phyloP scores from a whole-genome alignment of 2,329 filamentous ascomycete species.

The Penicillium concentricum region DNA sequence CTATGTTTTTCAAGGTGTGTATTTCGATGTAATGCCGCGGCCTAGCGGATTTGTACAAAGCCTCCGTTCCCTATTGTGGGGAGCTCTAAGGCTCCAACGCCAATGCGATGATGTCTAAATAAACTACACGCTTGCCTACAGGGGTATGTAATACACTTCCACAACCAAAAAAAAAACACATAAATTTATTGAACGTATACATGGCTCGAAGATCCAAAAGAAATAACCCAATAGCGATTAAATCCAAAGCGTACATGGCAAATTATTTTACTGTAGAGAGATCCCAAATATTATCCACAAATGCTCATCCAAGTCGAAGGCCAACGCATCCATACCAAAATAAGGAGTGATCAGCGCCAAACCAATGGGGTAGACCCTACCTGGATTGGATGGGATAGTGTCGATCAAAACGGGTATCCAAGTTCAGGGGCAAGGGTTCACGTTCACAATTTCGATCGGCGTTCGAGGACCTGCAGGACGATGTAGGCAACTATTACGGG shows the following conservation, averaged over 20 bases:
- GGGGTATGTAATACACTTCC: neutral
- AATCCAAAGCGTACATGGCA: neutral
- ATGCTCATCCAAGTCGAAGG: neutral
- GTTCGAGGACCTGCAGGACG: conserved; percentile 34
- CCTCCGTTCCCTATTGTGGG: neutral
- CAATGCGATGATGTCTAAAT: neutral
- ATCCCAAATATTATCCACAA: neutral
- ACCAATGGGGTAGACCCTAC: neutral
- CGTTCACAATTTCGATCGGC: conserved; percentile 19
- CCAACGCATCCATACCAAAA: neutral
- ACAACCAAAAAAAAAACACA: neutral
- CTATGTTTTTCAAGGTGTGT: neutral
- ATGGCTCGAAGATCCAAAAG: neutral
- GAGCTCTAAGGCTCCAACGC: neutral
- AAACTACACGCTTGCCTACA: neutral
- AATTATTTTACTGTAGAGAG: neutral
- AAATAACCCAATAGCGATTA: neutral
- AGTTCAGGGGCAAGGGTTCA: neutral
- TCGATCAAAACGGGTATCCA: neutral
- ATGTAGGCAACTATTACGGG: conserved; percentile 34
- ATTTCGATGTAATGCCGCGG: neutral
- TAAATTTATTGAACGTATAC: neutral
- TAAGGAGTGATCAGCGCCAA: neutral
- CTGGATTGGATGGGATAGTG: neutral
- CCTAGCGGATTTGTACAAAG: neutral